These are phyloP conservation scores for Yarrowia sp. DNA, from an alignment of 805 yeast genomes.

Conservation along the genomic window DNA sequence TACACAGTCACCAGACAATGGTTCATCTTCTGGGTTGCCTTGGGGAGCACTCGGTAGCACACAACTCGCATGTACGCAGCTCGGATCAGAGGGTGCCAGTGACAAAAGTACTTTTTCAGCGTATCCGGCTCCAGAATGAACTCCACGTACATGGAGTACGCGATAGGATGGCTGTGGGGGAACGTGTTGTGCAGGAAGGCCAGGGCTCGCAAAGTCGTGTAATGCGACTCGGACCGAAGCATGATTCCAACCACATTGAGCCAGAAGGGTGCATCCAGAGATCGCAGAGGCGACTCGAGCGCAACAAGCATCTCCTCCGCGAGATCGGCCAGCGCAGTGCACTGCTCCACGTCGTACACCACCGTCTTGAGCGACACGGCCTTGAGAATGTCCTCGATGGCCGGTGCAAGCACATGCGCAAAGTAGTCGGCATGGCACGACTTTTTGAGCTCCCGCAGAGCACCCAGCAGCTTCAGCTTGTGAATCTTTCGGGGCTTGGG, in stretches of 20 bases:
- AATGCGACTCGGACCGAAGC: constrained; percentile 61
- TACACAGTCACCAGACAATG: neutral
- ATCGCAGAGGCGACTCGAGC: constrained; percentile 56
- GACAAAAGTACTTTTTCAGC: constrained; percentile 62
- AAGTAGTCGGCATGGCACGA: constrained; percentile 4
- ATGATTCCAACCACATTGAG: constrained; percentile 53
- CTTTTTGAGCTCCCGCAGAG: constrained; percentile 39
- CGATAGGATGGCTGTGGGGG: constrained; percentile 42
- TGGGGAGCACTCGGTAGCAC: constrained; percentile 55
- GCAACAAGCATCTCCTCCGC: constrained; percentile 41
- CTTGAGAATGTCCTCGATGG: constrained; percentile 40
- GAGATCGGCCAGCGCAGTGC: constrained; percentile 42
- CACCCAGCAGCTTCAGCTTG: constrained; percentile 36
- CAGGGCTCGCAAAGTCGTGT: constrained; percentile 58
- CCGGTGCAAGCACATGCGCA: constrained; percentile 15
- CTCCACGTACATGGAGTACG: constrained; percentile 9
- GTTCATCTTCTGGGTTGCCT: neutral
- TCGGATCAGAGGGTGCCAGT: constrained; percentile 77
- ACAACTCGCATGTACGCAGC: constrained; percentile 63
- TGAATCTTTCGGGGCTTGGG: constrained; percentile 35
- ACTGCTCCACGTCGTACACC: constrained; percentile 39
- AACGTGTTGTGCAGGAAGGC: constrained; percentile 70
- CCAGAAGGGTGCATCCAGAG: constrained; percentile 78
- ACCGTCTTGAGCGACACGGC: constrained; percentile 37
- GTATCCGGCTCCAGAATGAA: constrained; percentile 35